A percentile compares a stretch with the other conserved stretches of the same genome.
Evolutionary conservation across 2,329 filamentous ascomycete species (phyloP).

Genomic region (Diaporthe sp.): DNA sequence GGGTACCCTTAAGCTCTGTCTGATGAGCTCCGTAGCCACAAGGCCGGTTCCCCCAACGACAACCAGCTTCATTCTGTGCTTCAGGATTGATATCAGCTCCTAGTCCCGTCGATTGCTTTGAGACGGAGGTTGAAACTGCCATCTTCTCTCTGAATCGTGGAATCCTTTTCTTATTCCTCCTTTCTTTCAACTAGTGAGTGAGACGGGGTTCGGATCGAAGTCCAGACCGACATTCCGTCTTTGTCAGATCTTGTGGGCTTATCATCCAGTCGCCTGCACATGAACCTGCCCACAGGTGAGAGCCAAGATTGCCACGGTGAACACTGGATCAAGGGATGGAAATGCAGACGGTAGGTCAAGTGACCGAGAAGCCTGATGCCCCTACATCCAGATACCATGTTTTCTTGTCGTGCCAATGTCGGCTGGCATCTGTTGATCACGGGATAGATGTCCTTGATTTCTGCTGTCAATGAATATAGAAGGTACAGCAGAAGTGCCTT

Average conservation of each 20-base stretch:
- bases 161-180: not conserved
- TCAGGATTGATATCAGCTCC: not conserved
- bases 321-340: not conserved
- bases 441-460: no score
- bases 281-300: not conserved
- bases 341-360: not conserved
- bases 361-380: not conserved
- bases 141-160: not conserved
- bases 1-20: conserved; percentile 54
- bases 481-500: not conserved
- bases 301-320: not conserved
- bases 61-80: conserved; percentile 57
- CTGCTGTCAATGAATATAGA: not conserved
- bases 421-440: no score
- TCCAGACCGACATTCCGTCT: not conserved
- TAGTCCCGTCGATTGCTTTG: not conserved
- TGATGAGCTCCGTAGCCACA: conserved; percentile 58
- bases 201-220: not conserved
- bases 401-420: not conserved
- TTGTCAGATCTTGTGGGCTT: not conserved
- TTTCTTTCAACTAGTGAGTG: not conserved
- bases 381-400: not conserved
- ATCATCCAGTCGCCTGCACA: not conserved
- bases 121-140: not conserved
- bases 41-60: conserved; percentile 58